Evolutionary conservation across 1,284 basidiomycete genomes (phyloP).

Genomic region (Ceratobasidium sp.): DNA sequence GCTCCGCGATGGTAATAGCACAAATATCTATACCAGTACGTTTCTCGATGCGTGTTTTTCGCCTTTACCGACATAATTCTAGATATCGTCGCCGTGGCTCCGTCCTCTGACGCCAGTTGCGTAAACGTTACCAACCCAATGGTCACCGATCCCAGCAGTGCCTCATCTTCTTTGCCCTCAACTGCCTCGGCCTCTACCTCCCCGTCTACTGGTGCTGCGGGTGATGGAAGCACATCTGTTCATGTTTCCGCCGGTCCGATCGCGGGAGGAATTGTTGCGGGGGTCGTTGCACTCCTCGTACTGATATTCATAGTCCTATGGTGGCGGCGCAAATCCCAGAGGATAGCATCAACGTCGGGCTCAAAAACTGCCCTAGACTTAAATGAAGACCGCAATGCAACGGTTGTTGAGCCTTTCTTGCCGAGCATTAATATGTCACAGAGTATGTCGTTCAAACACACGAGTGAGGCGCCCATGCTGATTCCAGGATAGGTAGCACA

Average conservation of each 20-base stretch:
- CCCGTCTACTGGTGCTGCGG: background rate
- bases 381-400: background rate
- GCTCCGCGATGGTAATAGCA: background rate
- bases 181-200: slow-evolving; percentile 16
- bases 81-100: slow-evolving; percentile 16
- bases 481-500: background rate
- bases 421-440: background rate
- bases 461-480: background rate
- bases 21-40: slow-evolving; percentile 22
- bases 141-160: slow-evolving; percentile 13
- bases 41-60: slow-evolving; percentile 50
- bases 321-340: background rate
- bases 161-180: background rate
- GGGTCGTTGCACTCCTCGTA: background rate
- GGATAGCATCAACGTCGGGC: background rate
- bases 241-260: background rate
- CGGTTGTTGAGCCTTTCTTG: slow-evolving; percentile 9
- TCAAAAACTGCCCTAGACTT: background rate
- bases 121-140: slow-evolving; percentile 20
- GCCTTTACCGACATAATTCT: slow-evolving; percentile 52
- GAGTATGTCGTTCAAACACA: background rate
- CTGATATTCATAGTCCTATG: background rate
- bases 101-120: slow-evolving; percentile 16
- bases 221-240: background rate
- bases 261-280: slow-evolving; percentile 4